Evolutionary conservation across 495 filamentous ascomycete species (phyloP).

Genomic region (Penicillium chermesinum): DNA sequence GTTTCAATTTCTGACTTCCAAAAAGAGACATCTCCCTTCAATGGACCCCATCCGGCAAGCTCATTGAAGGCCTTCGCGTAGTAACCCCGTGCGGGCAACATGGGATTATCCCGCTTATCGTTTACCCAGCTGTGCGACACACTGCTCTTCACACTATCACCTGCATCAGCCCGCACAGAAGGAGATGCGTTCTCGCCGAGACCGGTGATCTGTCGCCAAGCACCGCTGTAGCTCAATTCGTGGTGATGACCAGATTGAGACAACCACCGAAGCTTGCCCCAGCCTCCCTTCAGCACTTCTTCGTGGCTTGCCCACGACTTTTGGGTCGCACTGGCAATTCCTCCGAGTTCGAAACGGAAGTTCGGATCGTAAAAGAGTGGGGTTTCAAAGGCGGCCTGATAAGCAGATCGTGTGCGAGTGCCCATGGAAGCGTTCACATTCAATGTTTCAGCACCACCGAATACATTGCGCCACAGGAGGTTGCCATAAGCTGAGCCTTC

Average conservation of each 20-base stretch:
- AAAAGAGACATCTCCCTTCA: constrained; percentile 87
- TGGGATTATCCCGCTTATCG: constrained; percentile 73
- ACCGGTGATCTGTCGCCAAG: constrained; percentile 84
- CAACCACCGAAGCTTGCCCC: constrained; percentile 68
- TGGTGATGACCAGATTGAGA: constrained; percentile 58
- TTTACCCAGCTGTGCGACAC: constrained; percentile 74
- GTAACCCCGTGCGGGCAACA: constrained; percentile 78
- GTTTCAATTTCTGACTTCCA: constrained; percentile 81
- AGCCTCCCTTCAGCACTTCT: constrained; percentile 77
- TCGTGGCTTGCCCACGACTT: constrained; percentile 92
- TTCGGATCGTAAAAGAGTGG: constrained; percentile 80
- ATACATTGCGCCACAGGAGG: constrained; percentile 78
- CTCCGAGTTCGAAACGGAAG: constrained; percentile 67
- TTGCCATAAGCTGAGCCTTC: constrained; percentile 91
- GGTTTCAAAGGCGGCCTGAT: constrained; percentile 74
- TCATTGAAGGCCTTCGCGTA: constrained; percentile 71
- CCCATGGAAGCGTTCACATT: constrained; percentile 79
- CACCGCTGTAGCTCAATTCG: constrained; percentile 69
- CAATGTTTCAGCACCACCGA: constrained; percentile 89
- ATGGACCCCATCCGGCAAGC: constrained; percentile 76
- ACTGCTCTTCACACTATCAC: constrained; percentile 85
- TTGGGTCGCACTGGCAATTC: constrained; percentile 69
- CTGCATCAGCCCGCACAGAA: constrained; percentile 75
- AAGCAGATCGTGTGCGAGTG: constrained; percentile 83
- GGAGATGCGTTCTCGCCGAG: constrained; percentile 69